Base-by-base conservation (phyloP, 1,139 yeast genomes). In the Taphrina wiesneri region DNA sequence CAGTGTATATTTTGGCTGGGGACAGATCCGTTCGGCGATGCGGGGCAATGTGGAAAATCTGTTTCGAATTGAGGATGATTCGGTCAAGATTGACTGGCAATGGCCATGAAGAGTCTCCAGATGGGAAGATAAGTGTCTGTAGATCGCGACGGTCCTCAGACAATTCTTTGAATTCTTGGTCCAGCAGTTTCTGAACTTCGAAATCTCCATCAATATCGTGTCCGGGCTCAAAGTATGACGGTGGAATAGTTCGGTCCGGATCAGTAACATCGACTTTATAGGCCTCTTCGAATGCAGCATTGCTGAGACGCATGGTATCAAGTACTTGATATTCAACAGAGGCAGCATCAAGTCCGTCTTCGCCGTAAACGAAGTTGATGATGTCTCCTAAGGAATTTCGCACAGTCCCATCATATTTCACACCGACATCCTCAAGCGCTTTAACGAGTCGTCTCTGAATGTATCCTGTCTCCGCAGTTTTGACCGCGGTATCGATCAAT, bases 401-500 rank as follows among this genome's bases (percentile, higher is more conserved):
- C 0, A 97, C 92, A 6, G 99, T 92, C 76, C 97, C 97, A 81
- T 95, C 99, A 74, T 95, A 95, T 76, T 92, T 97, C 54, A 93
- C 99, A 96, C 92, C 92, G 70, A 95, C 92, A 81, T 95, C 99
- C 78, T 95, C 99, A 77, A 95, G 82, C 11, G 99, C 99, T 77
- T 95, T 95, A 61, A 95, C 96, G 77, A 95, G 82, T 83, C 99
- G 95, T 82, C 99, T 93, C 80, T 95, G 99, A 76, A 93, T 95
- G 78, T 93, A 93, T 80, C 99, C 99, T 39, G 99, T 93, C 80
- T 93, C 99, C 1, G 99, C 99, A 49, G 99, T 93, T 78, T 92
- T 92, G 61, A 92, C 98, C 17, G 98, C 98, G 68, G 99, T 93
- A 85, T 93, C 99, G 77, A 93, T 93, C 77, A 93, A 85, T 85